Percentiles rank a stretch among this genome's conserved stretches.
phyloP scores from a whole-genome alignment of 2,329 filamentous ascomycete species.

The Colletotrichum lindemuthianum region DNA sequence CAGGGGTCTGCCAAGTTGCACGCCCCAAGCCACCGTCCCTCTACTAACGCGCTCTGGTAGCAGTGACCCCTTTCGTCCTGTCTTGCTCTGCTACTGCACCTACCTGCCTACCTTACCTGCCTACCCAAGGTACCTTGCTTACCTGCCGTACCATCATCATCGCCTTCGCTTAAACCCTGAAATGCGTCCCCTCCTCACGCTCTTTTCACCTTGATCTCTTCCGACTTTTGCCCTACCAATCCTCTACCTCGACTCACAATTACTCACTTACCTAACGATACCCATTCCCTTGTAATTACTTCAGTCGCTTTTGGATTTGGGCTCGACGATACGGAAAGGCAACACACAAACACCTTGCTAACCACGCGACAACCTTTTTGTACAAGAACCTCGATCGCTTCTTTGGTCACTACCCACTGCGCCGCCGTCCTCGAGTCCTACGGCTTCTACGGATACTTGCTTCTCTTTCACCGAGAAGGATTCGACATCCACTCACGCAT shows the following conservation, averaged over 20 bases:
- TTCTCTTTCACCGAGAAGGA: conserved; percentile 19
- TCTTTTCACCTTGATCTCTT: conserved; percentile 35
- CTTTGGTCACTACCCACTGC: conserved; percentile 10
- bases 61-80: conserved; percentile 32
- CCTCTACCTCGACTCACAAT: conserved; percentile 14
- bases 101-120: conserved; percentile 26
- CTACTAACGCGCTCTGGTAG: conserved; percentile 28
- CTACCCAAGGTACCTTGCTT: no score
- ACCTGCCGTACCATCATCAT: conserved; percentile 3
- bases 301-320: conserved; percentile 26
- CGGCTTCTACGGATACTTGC: conserved; percentile 2
- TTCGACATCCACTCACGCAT: conserved; percentile 32
- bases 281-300: conserved; percentile 35
- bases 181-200: conserved; percentile 33
- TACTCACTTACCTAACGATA: conserved; percentile 11
- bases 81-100: conserved; percentile 24
- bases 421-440: conserved; percentile 9
- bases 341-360: neutral
- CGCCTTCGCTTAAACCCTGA: conserved; percentile 34
- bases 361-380: conserved; percentile 6
- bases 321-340: conserved; percentile 18
- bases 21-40: conserved; percentile 26
- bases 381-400: conserved; percentile 24
- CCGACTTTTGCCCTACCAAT: conserved; percentile 18
- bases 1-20: conserved; percentile 28